Conservation (phyloP, 139 green algal species). For the Chlorella sorokiniana region DNA sequence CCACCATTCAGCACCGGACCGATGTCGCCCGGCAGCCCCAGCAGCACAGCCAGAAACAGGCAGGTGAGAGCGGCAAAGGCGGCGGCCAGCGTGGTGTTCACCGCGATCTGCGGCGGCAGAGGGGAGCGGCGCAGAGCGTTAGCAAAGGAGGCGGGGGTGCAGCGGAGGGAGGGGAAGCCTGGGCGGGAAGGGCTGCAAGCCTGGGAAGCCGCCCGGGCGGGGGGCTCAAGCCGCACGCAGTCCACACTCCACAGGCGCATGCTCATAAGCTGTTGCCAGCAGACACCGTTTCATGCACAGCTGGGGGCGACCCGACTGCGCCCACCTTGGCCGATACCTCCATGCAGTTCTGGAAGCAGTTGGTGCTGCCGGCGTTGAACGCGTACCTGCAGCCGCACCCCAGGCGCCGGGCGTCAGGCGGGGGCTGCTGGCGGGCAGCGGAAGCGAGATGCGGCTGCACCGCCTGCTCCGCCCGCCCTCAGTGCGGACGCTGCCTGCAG, state of each 20-base stretch:
- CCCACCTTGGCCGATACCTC: conserved; percentile 45
- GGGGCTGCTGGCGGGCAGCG: too few relatives aligned
- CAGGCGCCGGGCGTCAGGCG: neutral
- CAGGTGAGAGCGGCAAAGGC: conserved; percentile 55
- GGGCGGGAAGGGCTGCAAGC: too few relatives aligned
- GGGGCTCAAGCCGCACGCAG: too few relatives aligned
- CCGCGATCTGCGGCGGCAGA: conserved; percentile 7
- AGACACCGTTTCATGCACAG: neutral
- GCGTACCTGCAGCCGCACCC: conserved; percentile 52
- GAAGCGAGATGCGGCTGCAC: too few relatives aligned
- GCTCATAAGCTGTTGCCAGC: too few relatives aligned
- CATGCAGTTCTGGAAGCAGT: conserved; percentile 39
- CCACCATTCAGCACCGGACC: conserved; percentile 43
- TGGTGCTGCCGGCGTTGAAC: conserved; percentile 71
- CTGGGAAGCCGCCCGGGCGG: too few relatives aligned
- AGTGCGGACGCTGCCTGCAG: neutral
- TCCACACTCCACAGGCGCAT: too few relatives aligned
- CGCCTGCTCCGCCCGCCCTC: too few relatives aligned
- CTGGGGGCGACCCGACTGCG: neutral
- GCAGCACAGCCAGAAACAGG: conserved; percentile 46
- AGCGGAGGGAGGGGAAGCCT: too few relatives aligned
- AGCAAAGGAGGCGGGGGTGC: too few relatives aligned
- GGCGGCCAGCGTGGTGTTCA: conserved; percentile 74
- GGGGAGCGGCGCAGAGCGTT: neutral
- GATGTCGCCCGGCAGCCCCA: conserved; percentile 42